Evolutionary conservation across 1,139 yeast species (phyloP).

Genomic region (Saccharomyces hybrid): DNA sequence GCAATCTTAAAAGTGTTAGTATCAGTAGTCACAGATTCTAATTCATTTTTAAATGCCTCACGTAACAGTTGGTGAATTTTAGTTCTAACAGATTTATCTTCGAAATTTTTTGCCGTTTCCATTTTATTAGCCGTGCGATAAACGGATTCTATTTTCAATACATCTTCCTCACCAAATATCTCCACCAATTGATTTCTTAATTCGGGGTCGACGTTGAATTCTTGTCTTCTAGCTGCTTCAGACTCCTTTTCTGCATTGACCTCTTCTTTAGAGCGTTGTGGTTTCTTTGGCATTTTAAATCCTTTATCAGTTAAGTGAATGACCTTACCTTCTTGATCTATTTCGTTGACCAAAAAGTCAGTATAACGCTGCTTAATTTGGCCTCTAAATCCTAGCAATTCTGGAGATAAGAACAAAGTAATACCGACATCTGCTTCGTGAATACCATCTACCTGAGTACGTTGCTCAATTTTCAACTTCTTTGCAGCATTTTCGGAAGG

Average conservation of each 20-base stretch:
- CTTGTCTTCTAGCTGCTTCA: conserved; percentile 37
- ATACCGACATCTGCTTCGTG: conserved; percentile 79
- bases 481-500: conserved; percentile 4
- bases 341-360: conserved; percentile 92
- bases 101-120: conserved; percentile 51
- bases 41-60: conserved; percentile 60
- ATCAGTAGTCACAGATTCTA: conserved; percentile 73
- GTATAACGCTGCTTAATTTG: conserved; percentile 80
- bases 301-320: conserved; percentile 74
- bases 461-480: conserved; percentile 8
- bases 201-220: conserved; percentile 41
- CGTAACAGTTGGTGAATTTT: conserved; percentile 70
- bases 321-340: conserved; percentile 58
- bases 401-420: conserved; percentile 53
- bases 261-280: conserved; percentile 42
- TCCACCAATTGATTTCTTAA: conserved; percentile 42
- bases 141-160: conserved; percentile 49
- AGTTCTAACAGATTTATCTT: conserved; percentile 67
- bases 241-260: conserved; percentile 35
- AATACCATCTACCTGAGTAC: conserved; percentile 17
- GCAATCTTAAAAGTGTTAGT: conserved; percentile 58
- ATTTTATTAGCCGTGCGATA: conserved; percentile 51
- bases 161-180: conserved; percentile 53
- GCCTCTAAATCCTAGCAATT: conserved; percentile 63
- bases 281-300: conserved; percentile 43